Evolutionary conservation across 2,329 filamentous ascomycete species (phyloP), one percentile per base, ranked within the genome.

Genomic region (Penicillium sp.): DNA sequence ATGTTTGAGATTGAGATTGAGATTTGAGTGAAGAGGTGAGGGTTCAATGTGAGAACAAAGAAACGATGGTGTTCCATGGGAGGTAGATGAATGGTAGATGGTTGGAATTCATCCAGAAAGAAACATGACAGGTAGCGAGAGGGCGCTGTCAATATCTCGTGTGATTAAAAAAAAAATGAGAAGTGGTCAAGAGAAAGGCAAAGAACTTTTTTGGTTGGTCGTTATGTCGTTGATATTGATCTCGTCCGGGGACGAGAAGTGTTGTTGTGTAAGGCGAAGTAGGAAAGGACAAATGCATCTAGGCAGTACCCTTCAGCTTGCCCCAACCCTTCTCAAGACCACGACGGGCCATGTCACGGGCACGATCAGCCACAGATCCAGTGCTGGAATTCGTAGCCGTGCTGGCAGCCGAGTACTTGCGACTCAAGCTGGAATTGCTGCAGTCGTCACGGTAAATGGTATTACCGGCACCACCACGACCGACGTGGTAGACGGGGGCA

Each of bases 401-500:
- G 61, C 73, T 76, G 54, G 64, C 69, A 33, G 63, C 60, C 6
- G 73, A 75, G 61, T 72, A 67, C 64, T 74, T 74, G 65, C 75
- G 73, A 44, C 62, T 68, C 45, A 75, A 67, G 48, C 58, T 66
- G 58, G 58, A 61, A 50, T 38, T 60, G 61, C 60, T 66, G 58
- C 57, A 57, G 43, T 68, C 62, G 62, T 69, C 68, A 43, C 67
- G 58, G 64, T 62, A 65, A 50, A 77, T 68, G 61, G 70, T 71
- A 71, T 87, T 87, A 50, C 83, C 85, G 13, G 81, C 82, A 40
- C 85, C 85, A 21, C 84, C 85, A 44, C 85, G 79, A 43, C 85
- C 85, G 61, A 87, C 81, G 70, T 86, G 83, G 78, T 86, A 87
- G 60, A 87, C 80, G 19, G 85, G 85, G 2, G 84, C 83, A 46